Evolutionary conservation across 495 filamentous ascomycete genomes (phyloP).

Genomic region (Bathelium albidoporum): DNA sequence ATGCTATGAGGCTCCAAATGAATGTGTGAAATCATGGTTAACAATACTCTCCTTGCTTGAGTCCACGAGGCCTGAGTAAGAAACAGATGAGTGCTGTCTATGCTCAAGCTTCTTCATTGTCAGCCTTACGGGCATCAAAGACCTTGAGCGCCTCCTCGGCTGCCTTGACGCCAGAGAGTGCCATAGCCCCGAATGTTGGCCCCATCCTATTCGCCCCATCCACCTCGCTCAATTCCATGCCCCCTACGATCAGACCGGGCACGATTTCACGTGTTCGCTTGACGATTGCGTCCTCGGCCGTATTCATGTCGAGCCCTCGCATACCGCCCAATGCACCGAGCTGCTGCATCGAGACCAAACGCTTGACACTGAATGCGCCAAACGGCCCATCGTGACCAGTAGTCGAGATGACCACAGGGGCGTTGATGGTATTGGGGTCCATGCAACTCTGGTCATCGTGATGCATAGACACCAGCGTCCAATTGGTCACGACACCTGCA

Average conservation of each 20-base stretch:
- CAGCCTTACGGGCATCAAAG: slow-evolving; percentile 59
- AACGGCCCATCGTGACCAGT: slow-evolving; percentile 88
- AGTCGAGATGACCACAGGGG: slow-evolving; percentile 72
- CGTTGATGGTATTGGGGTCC: slow-evolving; percentile 94
- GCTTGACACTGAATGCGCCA: slow-evolving; percentile 79
- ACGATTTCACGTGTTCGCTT: slow-evolving; percentile 79
- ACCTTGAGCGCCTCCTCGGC: slow-evolving; percentile 72
- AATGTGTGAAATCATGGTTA: too few relatives aligned
- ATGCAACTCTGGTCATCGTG: slow-evolving; percentile 90
- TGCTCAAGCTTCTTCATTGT: slow-evolving; percentile 10
- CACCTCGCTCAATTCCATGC: slow-evolving; percentile 86
- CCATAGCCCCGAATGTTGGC: slow-evolving; percentile 75
- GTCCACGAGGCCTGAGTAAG: background rate
- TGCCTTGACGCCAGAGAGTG: slow-evolving; percentile 72
- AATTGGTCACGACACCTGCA: slow-evolving; percentile 87
- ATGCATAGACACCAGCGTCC: slow-evolving; percentile 83
- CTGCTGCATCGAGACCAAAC: slow-evolving; percentile 69
- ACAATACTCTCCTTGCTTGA: background rate
- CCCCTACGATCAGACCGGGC: slow-evolving; percentile 79
- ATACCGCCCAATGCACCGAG: slow-evolving; percentile 79
- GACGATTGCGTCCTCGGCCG: slow-evolving; percentile 81
- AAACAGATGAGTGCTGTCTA: background rate
- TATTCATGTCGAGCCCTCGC: slow-evolving; percentile 84
- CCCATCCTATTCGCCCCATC: slow-evolving; percentile 67
- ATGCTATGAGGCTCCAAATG: too few relatives aligned